Base-by-base conservation (phyloP, 1,284 basidiomycete genomes). In the Ceratobasidium theobromae region DNA sequence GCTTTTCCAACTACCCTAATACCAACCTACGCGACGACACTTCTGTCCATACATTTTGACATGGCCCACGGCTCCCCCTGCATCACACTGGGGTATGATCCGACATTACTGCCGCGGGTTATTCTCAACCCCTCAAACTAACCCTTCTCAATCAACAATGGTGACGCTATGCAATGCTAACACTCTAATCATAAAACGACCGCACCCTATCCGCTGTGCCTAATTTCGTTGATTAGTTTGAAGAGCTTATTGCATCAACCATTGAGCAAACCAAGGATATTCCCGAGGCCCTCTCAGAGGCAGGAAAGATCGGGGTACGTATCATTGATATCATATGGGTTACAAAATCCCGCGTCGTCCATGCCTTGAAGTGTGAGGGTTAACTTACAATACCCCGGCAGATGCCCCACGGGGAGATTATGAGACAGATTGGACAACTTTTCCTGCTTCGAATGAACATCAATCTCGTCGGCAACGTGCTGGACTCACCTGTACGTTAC, bases 221-320 rank as follows among this genome's bases (percentile, higher is more conserved):
- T 38, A 16, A 16, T 16, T 38, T 38, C 16, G 16, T 38, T 14
- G n/a, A 28, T 27, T 23, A 92, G 84, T 95, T 95, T 72, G 95
- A 98, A 78, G 91, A 93, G 65, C 83, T 96, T 55, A 95, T 98
- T 72, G 91, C 92, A 38, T 86, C 86, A 25, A 97, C 94, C 30
- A 97, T 98, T 72, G 95, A 97, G 75, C 91, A 95, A 74, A 98
- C 95, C 2, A 97, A 97, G 74, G 93, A 97, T 75, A 94, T 98
- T 66, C 95, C 95, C 28, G 93, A 95, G 76, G 86, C 88, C 68
- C 91, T 98, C 66, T 93, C 91, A 66, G 92, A 95, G 75, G 95
- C 92, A 4, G 95, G 95, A 18, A 95, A 97, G 78, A 95, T 98
- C 71, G 89, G 89, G 40, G 93, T 95, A 60, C 69, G 77, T 68